These are phyloP conservation scores for Mycosarcoma maydis DNA, from an alignment of 1,284 basidiomycete genomes.

Conservation along the genomic window DNA sequence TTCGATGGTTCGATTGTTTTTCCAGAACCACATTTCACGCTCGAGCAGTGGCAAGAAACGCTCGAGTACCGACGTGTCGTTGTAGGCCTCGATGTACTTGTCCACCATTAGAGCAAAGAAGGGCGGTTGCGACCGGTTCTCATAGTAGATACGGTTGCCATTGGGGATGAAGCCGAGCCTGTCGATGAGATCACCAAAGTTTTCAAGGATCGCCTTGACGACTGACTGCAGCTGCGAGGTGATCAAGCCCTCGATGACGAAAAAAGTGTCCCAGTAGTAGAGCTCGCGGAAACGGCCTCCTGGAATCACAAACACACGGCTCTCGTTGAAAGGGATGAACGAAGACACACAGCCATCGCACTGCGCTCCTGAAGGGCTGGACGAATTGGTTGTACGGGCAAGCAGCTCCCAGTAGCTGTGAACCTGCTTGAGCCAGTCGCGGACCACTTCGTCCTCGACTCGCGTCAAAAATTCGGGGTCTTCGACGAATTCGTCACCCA, in stretches of 20 bases:
- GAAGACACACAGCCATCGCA: constrained; percentile 78
- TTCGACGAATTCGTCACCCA: constrained; percentile 73
- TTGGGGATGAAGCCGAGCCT: constrained; percentile 93
- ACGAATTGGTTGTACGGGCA: constrained; percentile 77
- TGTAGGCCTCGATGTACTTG: constrained; percentile 73
- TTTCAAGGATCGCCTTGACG: constrained; percentile 73
- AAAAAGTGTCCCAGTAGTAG: constrained; percentile 58
- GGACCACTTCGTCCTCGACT: constrained; percentile 77
- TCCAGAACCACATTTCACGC: constrained; percentile 86
- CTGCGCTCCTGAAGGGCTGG: constrained; percentile 72
- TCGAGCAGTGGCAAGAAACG: constrained; percentile 76
- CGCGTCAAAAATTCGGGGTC: constrained; percentile 78
- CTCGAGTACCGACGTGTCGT: constrained; percentile 74
- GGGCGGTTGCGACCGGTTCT: constrained; percentile 89
- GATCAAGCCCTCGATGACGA: constrained; percentile 74
- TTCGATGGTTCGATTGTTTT: constrained; percentile 76
- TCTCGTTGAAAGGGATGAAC: constrained; percentile 81
- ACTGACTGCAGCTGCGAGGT: constrained; percentile 79
- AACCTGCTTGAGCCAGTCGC: constrained; percentile 79
- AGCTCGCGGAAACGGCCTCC: constrained; percentile 76
- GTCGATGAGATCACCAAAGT: constrained; percentile 83
- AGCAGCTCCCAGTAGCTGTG: constrained; percentile 84
- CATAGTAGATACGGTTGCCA: constrained; percentile 82
- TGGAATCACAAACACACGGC: constrained; percentile 84
- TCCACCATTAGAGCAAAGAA: constrained; percentile 75